These are phyloP conservation scores for Penicillium sp. DNA, from an alignment of 2,329 filamentous ascomycete species.

Conservation along the genomic window DNA sequence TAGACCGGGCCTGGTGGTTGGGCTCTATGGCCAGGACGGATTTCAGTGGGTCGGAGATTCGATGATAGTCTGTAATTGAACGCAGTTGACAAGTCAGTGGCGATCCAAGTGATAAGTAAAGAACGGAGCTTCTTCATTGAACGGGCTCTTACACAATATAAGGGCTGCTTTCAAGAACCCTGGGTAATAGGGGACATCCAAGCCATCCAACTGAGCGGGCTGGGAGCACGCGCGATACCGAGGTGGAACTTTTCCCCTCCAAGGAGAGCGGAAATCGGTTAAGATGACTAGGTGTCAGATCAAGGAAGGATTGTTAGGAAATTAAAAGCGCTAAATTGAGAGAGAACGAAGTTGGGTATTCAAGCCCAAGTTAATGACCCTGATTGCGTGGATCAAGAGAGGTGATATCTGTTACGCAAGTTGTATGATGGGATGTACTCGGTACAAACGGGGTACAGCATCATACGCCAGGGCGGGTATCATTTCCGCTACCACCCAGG, in stretches of 20 bases:
- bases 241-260: conserved; percentile 22
- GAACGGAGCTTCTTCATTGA: background rate
- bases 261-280: conserved; percentile 15
- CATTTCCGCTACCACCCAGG: conserved; percentile 6
- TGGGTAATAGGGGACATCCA: conserved; percentile 19
- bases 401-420: conserved; percentile 23
- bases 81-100: conserved; percentile 12
- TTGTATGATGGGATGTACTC: conserved; percentile 11
- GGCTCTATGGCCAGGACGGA: conserved; percentile 18
- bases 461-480: conserved; percentile 1
- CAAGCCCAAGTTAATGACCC: conserved; percentile 25
- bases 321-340: conserved; percentile 10
- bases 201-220: conserved; percentile 32
- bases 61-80: conserved; percentile 14
- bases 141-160: conserved; percentile 8
- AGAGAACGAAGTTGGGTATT: conserved; percentile 22
- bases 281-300: background rate
- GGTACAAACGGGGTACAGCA: conserved; percentile 14
- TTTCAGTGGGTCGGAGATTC: conserved; percentile 14
- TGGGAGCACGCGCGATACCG: conserved; percentile 30
- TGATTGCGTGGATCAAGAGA: conserved; percentile 25
- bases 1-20: conserved; percentile 66
- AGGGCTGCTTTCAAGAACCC: conserved; percentile 21
- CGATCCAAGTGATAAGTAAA: background rate
- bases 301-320: conserved; percentile 1